Conservation (phyloP, 306 rosid species). For the Herpetospermum pedunculosum region DNA sequence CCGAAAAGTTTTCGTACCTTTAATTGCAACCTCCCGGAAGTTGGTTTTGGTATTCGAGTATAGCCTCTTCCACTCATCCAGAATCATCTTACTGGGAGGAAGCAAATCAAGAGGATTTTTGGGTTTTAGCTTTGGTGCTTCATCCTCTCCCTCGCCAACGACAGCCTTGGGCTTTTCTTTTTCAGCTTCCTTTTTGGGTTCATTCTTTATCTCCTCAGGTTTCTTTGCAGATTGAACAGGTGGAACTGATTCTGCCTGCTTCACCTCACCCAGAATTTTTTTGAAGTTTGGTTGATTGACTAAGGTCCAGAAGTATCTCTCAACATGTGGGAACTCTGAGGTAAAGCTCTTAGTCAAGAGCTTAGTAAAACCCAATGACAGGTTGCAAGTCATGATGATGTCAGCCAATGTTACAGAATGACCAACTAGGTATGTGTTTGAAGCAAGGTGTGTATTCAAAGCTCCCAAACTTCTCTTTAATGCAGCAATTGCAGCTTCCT, state of each 20-base stretch:
- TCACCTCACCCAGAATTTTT: conserved; percentile 51
- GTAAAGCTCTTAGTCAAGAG: conserved; percentile 59
- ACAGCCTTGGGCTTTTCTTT: conserved; percentile 34
- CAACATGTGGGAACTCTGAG: conserved; percentile 78
- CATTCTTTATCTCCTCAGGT: conserved; percentile 45
- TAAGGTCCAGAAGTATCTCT: conserved; percentile 88
- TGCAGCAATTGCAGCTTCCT: conserved; percentile 51
- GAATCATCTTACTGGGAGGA: conserved; percentile 77
- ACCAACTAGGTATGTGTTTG: conserved; percentile 70
- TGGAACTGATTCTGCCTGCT: conserved; percentile 46
- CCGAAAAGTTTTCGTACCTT: conserved; percentile 30
- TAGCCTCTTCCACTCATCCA: conserved; percentile 87
- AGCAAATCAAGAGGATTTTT: conserved; percentile 82
- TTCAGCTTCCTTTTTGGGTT: not conserved
- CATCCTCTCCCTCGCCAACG: conserved; percentile 39
- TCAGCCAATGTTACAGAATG: conserved; percentile 71
- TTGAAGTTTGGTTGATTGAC: conserved; percentile 75
- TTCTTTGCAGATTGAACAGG: conserved; percentile 53
- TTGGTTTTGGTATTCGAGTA: conserved; percentile 82
- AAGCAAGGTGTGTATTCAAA: conserved; percentile 56
- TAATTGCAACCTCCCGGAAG: conserved; percentile 89
- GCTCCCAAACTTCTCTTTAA: conserved; percentile 48
- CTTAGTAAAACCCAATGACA: conserved; percentile 26
- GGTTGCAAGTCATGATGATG: conserved; percentile 36
- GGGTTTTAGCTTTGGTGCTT: conserved; percentile 48